Conservation (phyloP, 768 basidiomycete genomes). For the Lactarius evosmus region DNA sequence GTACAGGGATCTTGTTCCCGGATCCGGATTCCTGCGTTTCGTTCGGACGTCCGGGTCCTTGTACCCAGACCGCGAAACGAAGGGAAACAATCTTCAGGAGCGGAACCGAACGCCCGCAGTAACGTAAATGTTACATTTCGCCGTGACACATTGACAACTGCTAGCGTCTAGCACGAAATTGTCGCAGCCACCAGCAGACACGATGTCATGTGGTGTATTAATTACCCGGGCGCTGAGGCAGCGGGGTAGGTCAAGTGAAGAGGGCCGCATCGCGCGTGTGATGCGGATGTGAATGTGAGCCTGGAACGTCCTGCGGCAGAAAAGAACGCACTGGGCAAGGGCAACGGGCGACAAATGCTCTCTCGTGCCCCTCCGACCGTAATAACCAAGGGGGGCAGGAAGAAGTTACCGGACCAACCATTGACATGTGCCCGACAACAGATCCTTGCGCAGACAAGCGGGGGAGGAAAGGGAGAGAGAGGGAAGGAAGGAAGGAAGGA, state of each 20-base stretch:
- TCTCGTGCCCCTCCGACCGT: background rate
- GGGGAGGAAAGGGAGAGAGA: background rate
- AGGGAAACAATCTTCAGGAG: background rate
- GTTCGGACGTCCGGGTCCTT: background rate
- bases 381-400: background rate
- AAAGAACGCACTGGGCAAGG: background rate
- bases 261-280: background rate
- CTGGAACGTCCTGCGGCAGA: background rate
- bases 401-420: background rate
- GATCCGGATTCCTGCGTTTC: slow-evolving; percentile 2
- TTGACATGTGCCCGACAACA: background rate
- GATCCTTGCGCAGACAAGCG: background rate
- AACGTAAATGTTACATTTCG: slow-evolving; percentile 16
- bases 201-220: background rate
- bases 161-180: background rate
- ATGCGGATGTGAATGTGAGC: background rate
- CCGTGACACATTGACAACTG: background rate
- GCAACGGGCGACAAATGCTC: background rate
- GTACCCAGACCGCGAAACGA: background rate
- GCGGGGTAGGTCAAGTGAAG: background rate
- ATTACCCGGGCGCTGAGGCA: background rate
- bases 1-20: background rate
- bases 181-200: background rate
- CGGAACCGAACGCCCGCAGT: background rate
- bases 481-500: background rate